phyloP scores from a whole-genome alignment of 768 basidiomycete species.

The Mrakia hoshinonis region DNA sequence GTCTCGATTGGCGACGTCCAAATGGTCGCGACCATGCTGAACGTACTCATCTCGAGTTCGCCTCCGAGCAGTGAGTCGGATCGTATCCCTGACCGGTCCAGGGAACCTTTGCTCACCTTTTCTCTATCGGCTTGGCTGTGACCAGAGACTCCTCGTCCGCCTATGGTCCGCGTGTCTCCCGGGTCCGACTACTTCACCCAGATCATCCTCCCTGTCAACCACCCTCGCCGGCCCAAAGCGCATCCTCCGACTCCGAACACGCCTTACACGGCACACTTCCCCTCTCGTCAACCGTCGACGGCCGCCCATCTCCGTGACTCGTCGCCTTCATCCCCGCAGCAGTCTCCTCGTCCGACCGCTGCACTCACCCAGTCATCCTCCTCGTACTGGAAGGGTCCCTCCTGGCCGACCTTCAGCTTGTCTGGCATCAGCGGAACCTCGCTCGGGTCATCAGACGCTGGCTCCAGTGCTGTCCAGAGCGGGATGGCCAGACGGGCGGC shows the following conservation, averaged over 20 bases:
- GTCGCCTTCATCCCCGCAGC: too few relatives aligned
- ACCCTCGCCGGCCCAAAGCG: background rate
- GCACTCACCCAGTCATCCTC: background rate
- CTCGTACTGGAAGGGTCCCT: background rate
- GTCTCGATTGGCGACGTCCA: slow-evolving; percentile 58
- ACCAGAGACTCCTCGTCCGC: background rate
- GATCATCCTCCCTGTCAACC: background rate
- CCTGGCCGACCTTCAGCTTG: background rate
- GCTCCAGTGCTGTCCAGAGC: too few relatives aligned
- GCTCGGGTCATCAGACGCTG: too few relatives aligned
- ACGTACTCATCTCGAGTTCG: slow-evolving; percentile 40
- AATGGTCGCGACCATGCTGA: slow-evolving; percentile 68
- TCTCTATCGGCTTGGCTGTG: background rate
- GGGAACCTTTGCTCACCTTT: background rate
- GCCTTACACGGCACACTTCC: background rate
- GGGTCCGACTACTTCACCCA: slow-evolving; percentile 16
- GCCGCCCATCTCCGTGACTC: too few relatives aligned
- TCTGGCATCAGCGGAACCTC: background rate
- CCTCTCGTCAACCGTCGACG: background rate
- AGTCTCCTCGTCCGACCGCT: background rate
- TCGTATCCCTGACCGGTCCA: background rate
- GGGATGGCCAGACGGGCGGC: too few relatives aligned
- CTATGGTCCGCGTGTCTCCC: background rate
- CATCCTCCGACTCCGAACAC: background rate
- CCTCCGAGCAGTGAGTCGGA: background rate